Evolutionary conservation across 1,284 basidiomycete species (phyloP), one percentile per base, ranked within the genome.

Genomic region (Peniophora sp.): DNA sequence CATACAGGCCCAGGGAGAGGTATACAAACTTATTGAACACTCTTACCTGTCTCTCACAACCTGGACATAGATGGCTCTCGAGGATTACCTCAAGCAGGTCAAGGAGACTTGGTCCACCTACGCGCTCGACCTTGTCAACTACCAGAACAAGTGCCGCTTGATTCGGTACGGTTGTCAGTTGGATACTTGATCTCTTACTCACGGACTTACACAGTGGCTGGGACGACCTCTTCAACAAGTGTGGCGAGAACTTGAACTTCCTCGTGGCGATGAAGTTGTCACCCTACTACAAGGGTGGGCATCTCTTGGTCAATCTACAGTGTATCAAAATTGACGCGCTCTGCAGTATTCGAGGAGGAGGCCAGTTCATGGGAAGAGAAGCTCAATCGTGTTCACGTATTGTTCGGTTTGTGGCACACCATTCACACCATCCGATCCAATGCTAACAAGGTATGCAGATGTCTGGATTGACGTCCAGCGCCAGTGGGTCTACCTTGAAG

Each of bases 381-480:
- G 66, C 76, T 98, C 24, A 97, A 97, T 66, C 81, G 92, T 24
- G 88, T 97, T 34, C 93, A 97, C 59, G 92, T 97, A 24, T 78
- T 99, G 14, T 99, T 99, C 64, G 95, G 89, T 89, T 55, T 60
- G 76, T 65, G 16, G 5, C n/a, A 2, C 2, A 3, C 14, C 35
- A 22, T 47, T 46, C 8, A 44, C 22, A 2, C n/a, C n/a, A 16
- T 45, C 3, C 46, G 24, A 9, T 52, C 45, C 41, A n/a, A 35
- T 43, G 53, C 56, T 54, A 60, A 56, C 49, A 12, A 43, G 51
- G 14, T 6, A 36, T 22, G 24, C 58, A 91, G 91, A 99, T 67
- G 89, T 98, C 36, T 99, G 97, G 97, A 97, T 98, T 59, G 97
- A 99, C 59, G 97, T 99, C 14, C 97, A 99, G 63, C 83, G 97